These are phyloP conservation scores for Globisporangium acanthophoron DNA, from an alignment of 352 stramenopile species.

Conservation along the genomic window DNA sequence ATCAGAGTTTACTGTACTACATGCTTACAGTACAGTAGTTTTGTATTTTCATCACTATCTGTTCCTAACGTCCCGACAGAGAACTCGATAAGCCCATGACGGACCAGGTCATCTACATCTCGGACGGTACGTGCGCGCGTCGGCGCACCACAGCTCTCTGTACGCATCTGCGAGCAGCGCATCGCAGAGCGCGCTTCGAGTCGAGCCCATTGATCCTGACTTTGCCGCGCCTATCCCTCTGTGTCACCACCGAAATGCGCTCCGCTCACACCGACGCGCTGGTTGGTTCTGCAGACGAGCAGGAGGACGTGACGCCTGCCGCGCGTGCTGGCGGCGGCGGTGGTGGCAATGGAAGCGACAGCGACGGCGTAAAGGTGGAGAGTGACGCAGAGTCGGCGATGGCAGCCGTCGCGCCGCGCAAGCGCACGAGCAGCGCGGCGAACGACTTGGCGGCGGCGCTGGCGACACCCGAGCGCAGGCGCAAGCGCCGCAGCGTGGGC, in stretches of 20 bases:
- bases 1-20: background rate
- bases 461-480: conserved; percentile 11
- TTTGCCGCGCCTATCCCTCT: background rate
- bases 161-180: background rate
- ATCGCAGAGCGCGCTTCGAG: background rate
- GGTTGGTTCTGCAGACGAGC: conserved; percentile 3
- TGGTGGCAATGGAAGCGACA: background rate
- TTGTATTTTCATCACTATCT: background rate
- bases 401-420: too few species aligned
- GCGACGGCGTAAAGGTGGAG: conserved; percentile 6
- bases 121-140: conserved; percentile 27
- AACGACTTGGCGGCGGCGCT: background rate
- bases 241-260: background rate
- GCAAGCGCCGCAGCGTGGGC: conserved; percentile 32
- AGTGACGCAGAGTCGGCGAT: background rate
- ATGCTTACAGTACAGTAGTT: background rate
- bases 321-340: background rate
- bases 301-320: background rate
- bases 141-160: background rate
- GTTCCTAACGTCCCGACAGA: background rate
- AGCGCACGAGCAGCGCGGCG: background rate
- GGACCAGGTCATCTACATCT: conserved; percentile 41
- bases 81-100: background rate
- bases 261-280: background rate
- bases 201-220: background rate